Conservation (phyloP, 148 eudicot genomes). For the Gaultheria prostrata region DNA sequence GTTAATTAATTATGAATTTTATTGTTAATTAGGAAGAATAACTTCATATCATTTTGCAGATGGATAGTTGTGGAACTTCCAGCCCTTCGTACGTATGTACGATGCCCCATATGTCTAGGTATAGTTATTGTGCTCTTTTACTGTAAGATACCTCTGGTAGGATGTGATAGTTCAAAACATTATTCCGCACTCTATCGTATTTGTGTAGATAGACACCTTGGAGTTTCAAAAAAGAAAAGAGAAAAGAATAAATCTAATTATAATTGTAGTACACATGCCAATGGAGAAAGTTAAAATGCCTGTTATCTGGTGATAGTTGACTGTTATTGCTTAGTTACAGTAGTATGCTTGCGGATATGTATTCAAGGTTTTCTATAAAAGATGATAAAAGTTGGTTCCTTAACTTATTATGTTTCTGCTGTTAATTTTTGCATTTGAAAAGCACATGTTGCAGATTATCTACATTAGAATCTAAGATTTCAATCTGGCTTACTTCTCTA, state of each 20-base stretch:
- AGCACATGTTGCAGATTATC: background rate
- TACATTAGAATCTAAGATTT: background rate
- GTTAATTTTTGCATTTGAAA: background rate
- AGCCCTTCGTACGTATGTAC: slow-evolving; percentile 44
- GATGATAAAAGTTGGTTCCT: background rate
- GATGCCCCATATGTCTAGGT: slow-evolving; percentile 52
- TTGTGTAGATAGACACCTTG: background rate
- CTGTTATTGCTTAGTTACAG: background rate
- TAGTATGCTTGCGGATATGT: background rate
- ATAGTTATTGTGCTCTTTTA: background rate
- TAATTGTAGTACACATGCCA: background rate
- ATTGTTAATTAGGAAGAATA: background rate
- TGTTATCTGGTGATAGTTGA: background rate
- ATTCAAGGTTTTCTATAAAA: background rate
- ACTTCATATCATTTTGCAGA: slow-evolving; percentile 32
- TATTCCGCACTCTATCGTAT: background rate
- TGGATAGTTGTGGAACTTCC: slow-evolving; percentile 33
- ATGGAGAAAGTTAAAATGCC: slow-evolving; percentile 1
- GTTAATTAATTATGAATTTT: too few species aligned
- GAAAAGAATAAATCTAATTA: background rate
- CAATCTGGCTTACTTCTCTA: background rate
- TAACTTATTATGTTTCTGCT: background rate
- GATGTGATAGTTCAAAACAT: background rate
- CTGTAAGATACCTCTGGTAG: background rate
- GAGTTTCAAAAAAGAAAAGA: background rate